Evolutionary conservation across 345 rosid species (phyloP), one percentile per base, ranked within the genome.

Genomic region (Balakata baccata): DNA sequence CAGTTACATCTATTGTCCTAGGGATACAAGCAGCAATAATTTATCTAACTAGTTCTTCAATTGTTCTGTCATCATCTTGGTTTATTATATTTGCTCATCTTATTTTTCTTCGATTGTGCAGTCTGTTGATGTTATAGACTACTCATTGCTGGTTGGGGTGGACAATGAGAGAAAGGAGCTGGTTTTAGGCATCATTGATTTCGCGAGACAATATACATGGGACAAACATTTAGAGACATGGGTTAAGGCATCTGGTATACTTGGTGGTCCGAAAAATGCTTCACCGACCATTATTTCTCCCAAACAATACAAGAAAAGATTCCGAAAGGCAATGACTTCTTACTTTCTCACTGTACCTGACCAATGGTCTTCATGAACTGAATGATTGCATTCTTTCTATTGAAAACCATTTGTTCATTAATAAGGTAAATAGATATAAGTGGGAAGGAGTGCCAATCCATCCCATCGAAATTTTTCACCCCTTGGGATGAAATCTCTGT

Each of bases 171-270:
- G 86, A 41, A 90, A 93, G 61, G 99, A 93, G 77, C 86, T 96
- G 76, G 98, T 96, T 53, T 65, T 96, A 62, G 99, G 99, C 51
- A 96, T 96, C 75, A 96, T 96, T 12, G 99, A 96, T 85, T 93
- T 86, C 90, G 86, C 93, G 91, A 88, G 99, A 85, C 97, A 96
- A 70, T 96, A 96, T 81, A 96, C 99, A 66, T 96, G 99, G 99
- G 99, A 96, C 83, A 96, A 96, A 85, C 98, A 96, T 52, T 82
- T 96, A 76, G 99, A 96, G 89, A 91, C 99, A 14, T 93, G 96
- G 99, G 93, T 96, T 3, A 96, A 96, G 82, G 91, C 96, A 16
- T 79, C 94, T 0, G 97, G 97, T 43, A 89, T 93, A 58, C 88
- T 96, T 10, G 99, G 99, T 4, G 99, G 99, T 59, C 85, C 80